These are phyloP conservation scores for Lachnellula subtilissima DNA, from an alignment of 2,329 filamentous ascomycete species.

Conservation along the genomic window DNA sequence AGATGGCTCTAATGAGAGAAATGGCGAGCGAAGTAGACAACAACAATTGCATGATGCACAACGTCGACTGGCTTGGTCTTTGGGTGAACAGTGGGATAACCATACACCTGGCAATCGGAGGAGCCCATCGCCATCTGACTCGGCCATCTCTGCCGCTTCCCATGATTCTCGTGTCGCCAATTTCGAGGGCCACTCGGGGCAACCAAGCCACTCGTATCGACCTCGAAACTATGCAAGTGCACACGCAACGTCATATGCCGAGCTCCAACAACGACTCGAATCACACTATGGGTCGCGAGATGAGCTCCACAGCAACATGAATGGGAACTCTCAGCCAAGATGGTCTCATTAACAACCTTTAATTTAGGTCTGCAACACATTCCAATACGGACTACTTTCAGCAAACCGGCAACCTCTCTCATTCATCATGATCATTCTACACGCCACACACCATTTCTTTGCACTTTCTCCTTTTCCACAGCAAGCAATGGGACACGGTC, in stretches of 20 bases:
- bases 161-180: background rate
- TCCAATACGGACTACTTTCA: background rate
- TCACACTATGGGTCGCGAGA: background rate
- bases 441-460: background rate
- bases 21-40: background rate
- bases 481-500: background rate
- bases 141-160: background rate
- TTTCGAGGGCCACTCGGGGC: no score
- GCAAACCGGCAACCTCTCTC: background rate
- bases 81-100: background rate
- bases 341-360: background rate
- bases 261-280: background rate
- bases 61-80: background rate
- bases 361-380: background rate
- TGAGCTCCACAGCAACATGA: background rate
- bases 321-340: background rate
- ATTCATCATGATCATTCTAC: background rate
- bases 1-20: conserved; percentile 7
- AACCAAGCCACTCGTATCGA: no score
- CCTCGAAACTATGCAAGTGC: no score
- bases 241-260: background rate
- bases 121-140: background rate
- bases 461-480: background rate
- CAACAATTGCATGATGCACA: background rate
- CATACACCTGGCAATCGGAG: background rate